Evolutionary conservation across 352 stramenopile genomes (phyloP), one percentile per base, ranked within the genome.

Genomic region (Pilasporangium apinafurcum): DNA sequence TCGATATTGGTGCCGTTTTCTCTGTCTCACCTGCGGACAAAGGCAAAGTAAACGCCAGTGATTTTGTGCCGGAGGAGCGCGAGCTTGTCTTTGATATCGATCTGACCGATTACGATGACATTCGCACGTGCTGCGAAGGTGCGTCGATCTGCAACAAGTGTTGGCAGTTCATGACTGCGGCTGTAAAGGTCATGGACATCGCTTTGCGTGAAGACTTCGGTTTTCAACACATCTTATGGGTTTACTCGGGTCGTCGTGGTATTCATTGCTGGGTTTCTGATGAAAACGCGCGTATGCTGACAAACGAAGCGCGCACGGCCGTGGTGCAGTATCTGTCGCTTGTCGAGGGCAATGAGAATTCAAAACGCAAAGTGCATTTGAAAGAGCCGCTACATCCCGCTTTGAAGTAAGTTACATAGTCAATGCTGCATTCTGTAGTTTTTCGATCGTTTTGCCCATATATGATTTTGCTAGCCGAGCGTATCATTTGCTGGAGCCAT

Each of bases 11-110:
- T 17, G 96, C 96, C 18, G 88, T 99, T 2, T 99, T 85, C 65
- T 86, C 74, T 3, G 75, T 92, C 5, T 92, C 82, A 3, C 83
- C 83, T 0, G 67, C 68, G 7, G 83, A 95, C 51, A 92, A 95
- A 28, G 79, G 77, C 61, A 95, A 95, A 30, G 79, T 95, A 16
- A 90, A 82, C 31, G 62, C 73, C 13, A 68, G 60, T 13, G 68
- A 92, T 37, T 98, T 99, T 53, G 59, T 80, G 21, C 85, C 96
- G 0, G 77, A 96, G 16, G 83, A 98, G 56, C 83, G 97, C 22
- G 97, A 99, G 64, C 83, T 99, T 13, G 96, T 99, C 24, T 99
- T 99, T 60, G 97, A 99, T 95, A 98, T 99, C 57, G 97, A 99
- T 96, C 68, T 99, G 8, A 99, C 96, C 1, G 97, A 99, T 71